Evolutionary conservation across 2,329 filamentous ascomycete genomes (phyloP), one percentile per base, ranked within the genome.

Genomic region (Fusarium multiceps): DNA sequence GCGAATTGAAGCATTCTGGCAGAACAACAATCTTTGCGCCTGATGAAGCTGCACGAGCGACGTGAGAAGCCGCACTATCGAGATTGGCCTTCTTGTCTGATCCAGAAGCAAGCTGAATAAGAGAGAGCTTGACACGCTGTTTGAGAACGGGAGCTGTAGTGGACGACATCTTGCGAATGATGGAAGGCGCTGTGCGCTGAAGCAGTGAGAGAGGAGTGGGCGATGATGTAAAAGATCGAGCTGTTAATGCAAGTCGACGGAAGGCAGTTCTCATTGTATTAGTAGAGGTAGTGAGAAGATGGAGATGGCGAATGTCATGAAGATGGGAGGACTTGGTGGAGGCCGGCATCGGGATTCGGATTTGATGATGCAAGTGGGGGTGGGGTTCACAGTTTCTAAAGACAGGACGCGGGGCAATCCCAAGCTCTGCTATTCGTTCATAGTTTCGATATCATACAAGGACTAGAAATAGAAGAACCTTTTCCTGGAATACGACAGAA

Each of bases 1-100:
- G 96, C 43, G 93, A 97, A 85, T 99, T 99, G 89, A 99, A 99
- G 86, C 96, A 99, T 84, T 99, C 96, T 37, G 96, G 96, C 20
- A 99, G 88, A 34, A 98, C 93, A 71, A 98, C 90, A 63, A 99
- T 89, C 60, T 92, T 89, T 64, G 95, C 93, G 72, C 95, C 95
- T 6, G 83, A 83, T 27, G 84, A 80, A 25, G 93, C 91, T 7
- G 96, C 95, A 79, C 93, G 90, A 68, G 93, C 87, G 62, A 98
- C 94, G 78, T 96, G 94, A 45, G 86, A 85, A 60, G 92, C 91
- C 14, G 96, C 95, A 78, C 91, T 91, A 23, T 86, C 78, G 68
- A 99, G 93, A 82, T 99, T 99, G 72, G 87, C 87, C 13, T 89
- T 78, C 84, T 99, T 99, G 84, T 97, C 93, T 70, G 91, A 82